A percentile compares a stretch with the other conserved stretches of the same genome.
Conservation (phyloP, 768 basidiomycete species). For the Panaeolus cyanescens region DNA sequence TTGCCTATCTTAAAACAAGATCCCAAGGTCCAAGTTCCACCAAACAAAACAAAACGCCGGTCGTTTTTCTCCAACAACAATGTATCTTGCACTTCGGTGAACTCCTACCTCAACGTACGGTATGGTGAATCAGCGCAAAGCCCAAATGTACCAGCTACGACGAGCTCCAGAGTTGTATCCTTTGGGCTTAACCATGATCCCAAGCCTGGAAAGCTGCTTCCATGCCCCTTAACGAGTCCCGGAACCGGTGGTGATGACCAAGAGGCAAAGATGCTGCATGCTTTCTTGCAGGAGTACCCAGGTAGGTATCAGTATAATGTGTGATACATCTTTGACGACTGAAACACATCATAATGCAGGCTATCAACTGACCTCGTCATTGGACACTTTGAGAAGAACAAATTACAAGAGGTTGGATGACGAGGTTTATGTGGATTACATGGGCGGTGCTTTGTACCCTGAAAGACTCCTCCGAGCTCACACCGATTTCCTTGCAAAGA, state of each 20-base stretch:
- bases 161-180: not conserved
- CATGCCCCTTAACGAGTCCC: not conserved
- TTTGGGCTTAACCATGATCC: not conserved
- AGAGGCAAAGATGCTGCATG: not conserved
- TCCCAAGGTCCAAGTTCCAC: no score
- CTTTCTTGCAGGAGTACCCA: conserved; percentile 46
- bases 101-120: not conserved
- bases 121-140: not conserved
- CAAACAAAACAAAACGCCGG: not conserved
- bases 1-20: no score
- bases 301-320: conserved; percentile 20
- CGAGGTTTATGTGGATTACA: conserved; percentile 85
- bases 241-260: no score
- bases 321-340: not conserved
- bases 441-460: conserved; percentile 83
- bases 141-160: no score
- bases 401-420: conserved; percentile 65
- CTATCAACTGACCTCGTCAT: conserved; percentile 67
- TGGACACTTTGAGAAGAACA: conserved; percentile 65
- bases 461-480: conserved; percentile 75
- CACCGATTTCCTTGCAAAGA: conserved; percentile 63
- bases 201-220: not conserved
- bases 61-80: not conserved
- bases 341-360: conserved; percentile 30
- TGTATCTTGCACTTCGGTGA: not conserved